Evolutionary conservation across 1,139 yeast species (phyloP).

Genomic region (Suhomyces panamericanus): DNA sequence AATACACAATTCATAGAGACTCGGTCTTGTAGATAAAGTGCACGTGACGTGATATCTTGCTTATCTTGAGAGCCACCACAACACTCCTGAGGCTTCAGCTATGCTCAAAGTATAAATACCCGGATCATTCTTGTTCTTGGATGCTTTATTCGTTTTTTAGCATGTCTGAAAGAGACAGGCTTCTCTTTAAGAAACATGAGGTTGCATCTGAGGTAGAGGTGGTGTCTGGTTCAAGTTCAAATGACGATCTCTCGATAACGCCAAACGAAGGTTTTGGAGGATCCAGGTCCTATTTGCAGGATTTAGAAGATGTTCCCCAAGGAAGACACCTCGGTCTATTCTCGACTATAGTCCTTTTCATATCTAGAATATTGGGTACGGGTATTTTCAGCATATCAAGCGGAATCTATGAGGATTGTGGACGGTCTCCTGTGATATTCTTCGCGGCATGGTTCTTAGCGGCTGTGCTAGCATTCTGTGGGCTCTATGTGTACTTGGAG

Average conservation of each 20-base stretch:
- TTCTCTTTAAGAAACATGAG: slow-evolving; percentile 1
- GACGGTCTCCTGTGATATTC: slow-evolving; percentile 62
- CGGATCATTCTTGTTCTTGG: neutral
- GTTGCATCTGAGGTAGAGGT: slow-evolving; percentile 4
- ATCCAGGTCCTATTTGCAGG: slow-evolving; percentile 25
- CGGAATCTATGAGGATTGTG: slow-evolving; percentile 64
- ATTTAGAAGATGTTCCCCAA: slow-evolving; percentile 62
- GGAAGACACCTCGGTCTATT: slow-evolving; percentile 72
- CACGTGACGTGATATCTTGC: slow-evolving; percentile 8
- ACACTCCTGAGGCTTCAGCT: slow-evolving; percentile 1
- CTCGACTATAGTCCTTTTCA: slow-evolving; percentile 61
- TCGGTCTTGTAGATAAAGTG: neutral
- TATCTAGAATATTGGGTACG: slow-evolving; percentile 72
- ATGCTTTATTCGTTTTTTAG: neutral
- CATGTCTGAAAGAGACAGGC: slow-evolving; percentile 6
- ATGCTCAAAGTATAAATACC: neutral
- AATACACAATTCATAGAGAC: neutral
- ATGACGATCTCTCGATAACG: neutral
- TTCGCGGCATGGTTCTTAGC: slow-evolving; percentile 63
- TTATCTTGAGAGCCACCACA: slow-evolving; percentile 11
- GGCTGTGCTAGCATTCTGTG: slow-evolving; percentile 62
- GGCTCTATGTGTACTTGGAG: slow-evolving; percentile 64
- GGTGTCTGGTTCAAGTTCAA: slow-evolving; percentile 6
- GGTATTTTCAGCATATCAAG: slow-evolving; percentile 76
- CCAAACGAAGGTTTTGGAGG: slow-evolving; percentile 15